Conservation (phyloP, 805 yeast species). For the Nakazawaea pomicola region DNA sequence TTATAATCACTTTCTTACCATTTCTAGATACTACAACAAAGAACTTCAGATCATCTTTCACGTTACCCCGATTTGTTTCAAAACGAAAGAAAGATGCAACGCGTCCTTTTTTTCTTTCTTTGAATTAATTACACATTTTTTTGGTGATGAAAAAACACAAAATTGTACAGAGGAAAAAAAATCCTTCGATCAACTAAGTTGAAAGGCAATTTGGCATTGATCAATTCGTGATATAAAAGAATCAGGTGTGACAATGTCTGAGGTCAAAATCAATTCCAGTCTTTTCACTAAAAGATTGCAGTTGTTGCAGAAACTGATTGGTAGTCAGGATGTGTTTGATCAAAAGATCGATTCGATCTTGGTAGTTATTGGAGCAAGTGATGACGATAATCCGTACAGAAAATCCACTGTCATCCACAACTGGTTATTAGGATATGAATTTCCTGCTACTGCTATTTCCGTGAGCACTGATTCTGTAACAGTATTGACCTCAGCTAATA, state of each 20-base stretch:
- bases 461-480: conserved; percentile 55
- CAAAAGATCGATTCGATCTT: conserved; percentile 44
- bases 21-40: too few species aligned
- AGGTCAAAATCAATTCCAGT: conserved; percentile 48
- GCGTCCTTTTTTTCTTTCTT: too few species aligned
- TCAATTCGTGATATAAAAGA: too few species aligned
- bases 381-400: conserved; percentile 85
- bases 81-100: too few species aligned
- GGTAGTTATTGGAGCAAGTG: conserved; percentile 77
- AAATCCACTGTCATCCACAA: conserved; percentile 82
- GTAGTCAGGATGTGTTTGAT: conserved; percentile 28
- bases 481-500: conserved; percentile 76
- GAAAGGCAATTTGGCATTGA: too few species aligned
- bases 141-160: too few species aligned
- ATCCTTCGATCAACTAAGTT: too few species aligned
- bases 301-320: conserved; percentile 30
- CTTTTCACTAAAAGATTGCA: conserved; percentile 52
- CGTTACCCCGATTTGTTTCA: too few species aligned
- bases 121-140: too few species aligned
- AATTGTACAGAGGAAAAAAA: too few species aligned
- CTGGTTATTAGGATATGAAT: conserved; percentile 93
- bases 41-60: too few species aligned
- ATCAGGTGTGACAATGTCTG: conserved; percentile 51
- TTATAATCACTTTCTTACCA: too few species aligned
- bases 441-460: conserved; percentile 81